Conservation (phyloP, 208 protist genomes). For the Naegleria gruberi region DNA sequence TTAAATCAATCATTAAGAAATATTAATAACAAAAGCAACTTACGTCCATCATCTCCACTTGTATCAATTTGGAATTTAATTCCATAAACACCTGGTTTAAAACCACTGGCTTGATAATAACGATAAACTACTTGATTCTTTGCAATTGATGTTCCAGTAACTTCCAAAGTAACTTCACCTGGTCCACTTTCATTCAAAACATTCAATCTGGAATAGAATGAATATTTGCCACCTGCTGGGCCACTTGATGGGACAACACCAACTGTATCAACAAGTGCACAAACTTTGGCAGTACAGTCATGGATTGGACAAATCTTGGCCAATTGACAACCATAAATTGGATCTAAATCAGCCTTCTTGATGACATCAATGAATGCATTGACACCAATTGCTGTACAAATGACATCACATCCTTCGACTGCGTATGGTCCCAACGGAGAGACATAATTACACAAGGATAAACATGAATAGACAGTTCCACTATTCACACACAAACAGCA, state of each 20-base stretch:
- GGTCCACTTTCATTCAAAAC: slow-evolving; percentile 36
- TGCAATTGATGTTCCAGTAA: slow-evolving; percentile 23
- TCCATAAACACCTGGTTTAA: slow-evolving; percentile 31
- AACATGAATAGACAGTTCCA: slow-evolving; percentile 43
- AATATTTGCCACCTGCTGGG: slow-evolving; percentile 28
- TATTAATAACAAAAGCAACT: slow-evolving; percentile 22
- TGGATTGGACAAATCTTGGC: slow-evolving; percentile 34
- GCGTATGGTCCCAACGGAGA: not conserved
- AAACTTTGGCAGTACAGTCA: slow-evolving; percentile 24
- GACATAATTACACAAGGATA: slow-evolving; percentile 26
- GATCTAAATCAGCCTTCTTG: slow-evolving; percentile 32
- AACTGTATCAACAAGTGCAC: slow-evolving; percentile 14
- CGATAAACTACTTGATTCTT: slow-evolving; percentile 17
- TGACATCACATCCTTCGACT: slow-evolving; percentile 32
- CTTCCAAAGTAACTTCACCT: slow-evolving; percentile 33
- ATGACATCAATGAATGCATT: slow-evolving; percentile 20
- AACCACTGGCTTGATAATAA: not conserved
- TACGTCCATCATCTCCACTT: slow-evolving; percentile 9
- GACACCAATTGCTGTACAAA: slow-evolving; percentile 32
- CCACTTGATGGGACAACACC: slow-evolving; percentile 20
- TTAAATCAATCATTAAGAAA: no score
- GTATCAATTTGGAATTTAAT: slow-evolving; percentile 23
- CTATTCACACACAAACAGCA: no score
- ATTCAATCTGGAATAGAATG: not conserved
- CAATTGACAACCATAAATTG: slow-evolving; percentile 40